phyloP scores from a whole-genome alignment of 2,329 filamentous ascomycete species.

The Clarireedia monteithiana region DNA sequence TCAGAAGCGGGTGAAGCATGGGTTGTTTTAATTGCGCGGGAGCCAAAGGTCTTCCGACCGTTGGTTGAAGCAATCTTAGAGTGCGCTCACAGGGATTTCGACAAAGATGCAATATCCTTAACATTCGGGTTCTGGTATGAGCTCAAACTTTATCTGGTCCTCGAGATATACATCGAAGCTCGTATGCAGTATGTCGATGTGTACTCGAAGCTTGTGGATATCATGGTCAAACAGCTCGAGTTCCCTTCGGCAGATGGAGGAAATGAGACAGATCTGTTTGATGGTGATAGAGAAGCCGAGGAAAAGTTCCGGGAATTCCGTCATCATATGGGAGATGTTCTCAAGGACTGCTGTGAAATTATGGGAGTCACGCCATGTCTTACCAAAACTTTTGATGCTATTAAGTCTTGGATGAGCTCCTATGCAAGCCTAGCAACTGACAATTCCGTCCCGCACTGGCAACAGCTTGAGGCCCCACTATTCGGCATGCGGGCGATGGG shows the following conservation, averaged over 20 bases:
- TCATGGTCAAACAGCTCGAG: conserved; percentile 84
- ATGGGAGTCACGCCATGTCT: conserved; percentile 90
- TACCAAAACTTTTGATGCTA: conserved; percentile 76
- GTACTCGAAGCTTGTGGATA: conserved; percentile 83
- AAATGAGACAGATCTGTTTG: conserved; percentile 78
- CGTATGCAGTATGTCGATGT: conserved; percentile 70
- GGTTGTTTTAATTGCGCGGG: conserved; percentile 82
- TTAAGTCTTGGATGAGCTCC: conserved; percentile 80
- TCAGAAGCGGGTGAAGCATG: conserved; percentile 90
- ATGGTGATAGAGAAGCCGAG: conserved; percentile 90
- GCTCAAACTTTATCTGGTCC: conserved; percentile 87
- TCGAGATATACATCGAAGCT: conserved; percentile 83
- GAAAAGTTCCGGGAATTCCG: conserved; percentile 96
- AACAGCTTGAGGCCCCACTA: conserved; percentile 87
- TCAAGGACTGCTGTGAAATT: conserved; percentile 95
- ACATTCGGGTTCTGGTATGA: conserved; percentile 99
- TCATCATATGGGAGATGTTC: conserved; percentile 93
- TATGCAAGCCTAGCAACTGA: conserved; percentile 70
- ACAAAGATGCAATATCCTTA: conserved; percentile 83
- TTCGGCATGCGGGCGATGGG: conserved; percentile 96
- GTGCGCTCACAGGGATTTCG: conserved; percentile 78
- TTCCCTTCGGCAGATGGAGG: conserved; percentile 66
- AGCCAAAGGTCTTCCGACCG: conserved; percentile 72
- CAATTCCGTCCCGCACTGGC: conserved; percentile 83
- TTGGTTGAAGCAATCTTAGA: conserved; percentile 90